Evolutionary conservation across 495 filamentous ascomycete species (phyloP).

Genomic region (Penicillium argentinense): DNA sequence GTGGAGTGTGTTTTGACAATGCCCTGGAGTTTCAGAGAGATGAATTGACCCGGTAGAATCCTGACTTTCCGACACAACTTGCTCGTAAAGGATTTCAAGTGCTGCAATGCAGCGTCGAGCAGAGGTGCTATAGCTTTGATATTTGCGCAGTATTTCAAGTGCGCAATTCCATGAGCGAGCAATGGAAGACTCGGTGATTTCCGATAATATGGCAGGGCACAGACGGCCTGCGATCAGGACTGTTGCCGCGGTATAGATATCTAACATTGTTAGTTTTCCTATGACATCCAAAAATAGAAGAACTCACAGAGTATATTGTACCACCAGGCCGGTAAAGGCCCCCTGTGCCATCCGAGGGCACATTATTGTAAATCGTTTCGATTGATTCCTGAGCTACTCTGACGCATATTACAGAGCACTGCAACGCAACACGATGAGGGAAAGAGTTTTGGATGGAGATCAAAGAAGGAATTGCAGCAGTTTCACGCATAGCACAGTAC

Average conservation of each 20-base stretch:
- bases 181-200: slow-evolving; percentile 26
- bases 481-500: slow-evolving; percentile 35
- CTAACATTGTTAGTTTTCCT: slow-evolving; percentile 14
- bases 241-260: slow-evolving; percentile 41
- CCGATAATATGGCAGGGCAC: slow-evolving; percentile 29
- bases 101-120: slow-evolving; percentile 39
- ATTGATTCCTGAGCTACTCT: slow-evolving; percentile 39
- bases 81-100: slow-evolving; percentile 39
- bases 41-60: not conserved
- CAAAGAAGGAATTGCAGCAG: slow-evolving; percentile 17
- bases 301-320: slow-evolving; percentile 40
- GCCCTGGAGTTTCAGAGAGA: not conserved
- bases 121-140: slow-evolving; percentile 35
- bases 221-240: slow-evolving; percentile 38
- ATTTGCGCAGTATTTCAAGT: slow-evolving; percentile 35
- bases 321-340: slow-evolving; percentile 42
- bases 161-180: slow-evolving; percentile 33
- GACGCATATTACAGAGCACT: slow-evolving; percentile 40
- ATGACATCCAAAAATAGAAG: too few relatives aligned
- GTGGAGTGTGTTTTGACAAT: slow-evolving; percentile 9
- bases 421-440: slow-evolving; percentile 36
- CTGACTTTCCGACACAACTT: slow-evolving; percentile 27
- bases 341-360: slow-evolving; percentile 34
- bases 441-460: slow-evolving; percentile 33
- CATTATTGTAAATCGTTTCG: slow-evolving; percentile 33